phyloP scores from a whole-genome alignment of 2,329 filamentous ascomycete genomes.

The Chrysoporthe deuterocubensis region DNA sequence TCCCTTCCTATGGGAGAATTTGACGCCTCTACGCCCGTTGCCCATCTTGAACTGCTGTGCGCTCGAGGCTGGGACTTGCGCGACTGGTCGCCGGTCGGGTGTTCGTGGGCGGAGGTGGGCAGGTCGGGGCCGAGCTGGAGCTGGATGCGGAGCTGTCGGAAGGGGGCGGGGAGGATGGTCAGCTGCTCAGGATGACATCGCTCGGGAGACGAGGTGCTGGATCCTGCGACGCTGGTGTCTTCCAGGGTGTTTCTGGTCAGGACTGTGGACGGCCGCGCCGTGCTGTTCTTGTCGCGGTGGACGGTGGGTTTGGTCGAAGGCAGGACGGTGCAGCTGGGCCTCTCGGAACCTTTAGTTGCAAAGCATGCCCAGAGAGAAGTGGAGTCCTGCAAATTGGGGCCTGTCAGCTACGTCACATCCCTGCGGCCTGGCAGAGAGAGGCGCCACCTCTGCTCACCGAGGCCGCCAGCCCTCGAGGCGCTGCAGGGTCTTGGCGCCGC shows the following conservation, averaged over 20 bases:
- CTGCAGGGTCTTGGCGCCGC: not conserved
- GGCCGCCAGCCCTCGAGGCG: not conserved
- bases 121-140: not conserved
- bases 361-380: constrained; percentile 11
- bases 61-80: constrained; percentile 4
- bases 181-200: constrained; percentile 18
- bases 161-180: constrained; percentile 7
- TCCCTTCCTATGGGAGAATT: constrained; percentile 56
- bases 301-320: not conserved
- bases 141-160: constrained; percentile 8
- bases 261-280: not conserved
- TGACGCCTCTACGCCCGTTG: constrained; percentile 55
- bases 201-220: not conserved
- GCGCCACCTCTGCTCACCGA: not conserved
- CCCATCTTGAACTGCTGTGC: constrained; percentile 34
- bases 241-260: not conserved
- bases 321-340: constrained; percentile 5
- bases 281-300: not conserved
- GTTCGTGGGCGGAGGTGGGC: not conserved
- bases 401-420: constrained; percentile 14
- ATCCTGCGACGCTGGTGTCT: not conserved
- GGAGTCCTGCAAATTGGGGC: constrained; percentile 18
- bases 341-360: constrained; percentile 3
- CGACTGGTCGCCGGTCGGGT: not conserved
- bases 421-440: not conserved